These are phyloP conservation scores for Talaromyces proteolyticus DNA, from an alignment of 495 filamentous ascomycete genomes.

Conservation along the genomic window DNA sequence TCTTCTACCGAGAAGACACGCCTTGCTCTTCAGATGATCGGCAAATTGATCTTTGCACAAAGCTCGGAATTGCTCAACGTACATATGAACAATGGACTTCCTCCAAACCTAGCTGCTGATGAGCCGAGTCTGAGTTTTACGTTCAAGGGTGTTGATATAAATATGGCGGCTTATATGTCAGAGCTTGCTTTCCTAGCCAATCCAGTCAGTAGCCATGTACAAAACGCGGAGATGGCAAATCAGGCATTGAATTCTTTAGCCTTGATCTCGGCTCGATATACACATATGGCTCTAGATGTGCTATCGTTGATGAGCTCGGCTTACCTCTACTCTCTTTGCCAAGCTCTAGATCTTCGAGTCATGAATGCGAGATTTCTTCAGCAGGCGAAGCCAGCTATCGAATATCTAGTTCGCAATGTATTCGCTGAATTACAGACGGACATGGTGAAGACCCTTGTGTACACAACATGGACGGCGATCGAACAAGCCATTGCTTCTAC, in stretches of 20 bases:
- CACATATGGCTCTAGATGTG: conserved; percentile 45
- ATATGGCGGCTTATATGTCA: conserved; percentile 52
- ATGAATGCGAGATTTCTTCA: not conserved
- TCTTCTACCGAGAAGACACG: conserved; percentile 58
- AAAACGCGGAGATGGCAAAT: conserved; percentile 55
- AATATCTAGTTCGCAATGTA: not conserved
- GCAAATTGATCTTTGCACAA: conserved; percentile 52
- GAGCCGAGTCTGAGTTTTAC: conserved; percentile 45
- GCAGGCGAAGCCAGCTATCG: too few species aligned
- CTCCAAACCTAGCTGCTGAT: conserved; percentile 50
- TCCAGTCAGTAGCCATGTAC: conserved; percentile 50
- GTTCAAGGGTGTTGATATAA: conserved; percentile 54
- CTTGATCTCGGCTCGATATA: conserved; percentile 49
- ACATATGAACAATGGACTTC: conserved; percentile 44
- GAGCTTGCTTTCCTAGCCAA: conserved; percentile 50
- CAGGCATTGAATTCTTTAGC: conserved; percentile 58
- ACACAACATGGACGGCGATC: too few species aligned
- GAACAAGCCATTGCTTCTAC: too few species aligned
- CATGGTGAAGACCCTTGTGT: too few species aligned
- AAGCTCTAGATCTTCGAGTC: conserved; percentile 32
- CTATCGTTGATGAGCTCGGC: conserved; percentile 44
- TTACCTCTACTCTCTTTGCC: conserved; percentile 43
- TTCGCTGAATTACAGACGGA: too few species aligned
- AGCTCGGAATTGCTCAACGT: conserved; percentile 51
- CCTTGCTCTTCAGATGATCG: conserved; percentile 45